These are phyloP conservation scores for Quercus phellos DNA, from an alignment of 331 rosid species.

Conservation along the genomic window DNA sequence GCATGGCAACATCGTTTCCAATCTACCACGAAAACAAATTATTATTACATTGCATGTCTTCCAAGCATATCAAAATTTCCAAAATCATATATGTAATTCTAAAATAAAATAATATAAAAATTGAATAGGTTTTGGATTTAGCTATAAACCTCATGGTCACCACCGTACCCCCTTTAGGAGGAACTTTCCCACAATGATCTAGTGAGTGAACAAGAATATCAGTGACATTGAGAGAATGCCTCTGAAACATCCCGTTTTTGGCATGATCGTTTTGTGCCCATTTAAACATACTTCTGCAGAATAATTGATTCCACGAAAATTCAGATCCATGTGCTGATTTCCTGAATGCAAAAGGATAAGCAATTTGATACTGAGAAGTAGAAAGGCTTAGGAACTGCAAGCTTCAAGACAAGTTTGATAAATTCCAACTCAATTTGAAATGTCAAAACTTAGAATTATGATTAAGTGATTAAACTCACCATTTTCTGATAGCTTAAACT, in stretches of 20 bases:
- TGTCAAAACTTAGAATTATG: neutral
- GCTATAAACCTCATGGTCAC: conserved; percentile 76
- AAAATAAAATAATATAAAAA: neutral
- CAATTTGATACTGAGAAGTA: neutral
- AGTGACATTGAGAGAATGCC: conserved; percentile 77
- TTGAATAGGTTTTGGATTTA: neutral
- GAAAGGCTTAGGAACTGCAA: neutral
- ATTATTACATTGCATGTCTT: conserved; percentile 6
- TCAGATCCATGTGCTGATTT: conserved; percentile 63
- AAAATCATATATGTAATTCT: neutral
- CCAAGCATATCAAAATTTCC: neutral
- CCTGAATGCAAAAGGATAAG: conserved; percentile 42
- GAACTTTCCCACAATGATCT: conserved; percentile 86
- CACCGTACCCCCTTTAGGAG: conserved; percentile 85
- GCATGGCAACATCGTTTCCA: conserved; percentile 87
- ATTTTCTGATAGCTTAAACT: too few species aligned
- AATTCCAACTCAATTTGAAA: neutral
- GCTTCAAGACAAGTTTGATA: neutral
- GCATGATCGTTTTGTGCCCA: conserved; percentile 57
- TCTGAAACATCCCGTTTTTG: conserved; percentile 80
- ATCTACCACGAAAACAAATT: conserved; percentile 40
- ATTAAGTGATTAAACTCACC: too few species aligned
- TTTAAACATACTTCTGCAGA: conserved; percentile 73
- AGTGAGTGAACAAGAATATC: conserved; percentile 89
- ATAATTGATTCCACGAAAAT: conserved; percentile 85